Evolutionary conservation across 331 rosid species (phyloP), one percentile per base, ranked within the genome.

Genomic region (Acacia pycnantha): DNA sequence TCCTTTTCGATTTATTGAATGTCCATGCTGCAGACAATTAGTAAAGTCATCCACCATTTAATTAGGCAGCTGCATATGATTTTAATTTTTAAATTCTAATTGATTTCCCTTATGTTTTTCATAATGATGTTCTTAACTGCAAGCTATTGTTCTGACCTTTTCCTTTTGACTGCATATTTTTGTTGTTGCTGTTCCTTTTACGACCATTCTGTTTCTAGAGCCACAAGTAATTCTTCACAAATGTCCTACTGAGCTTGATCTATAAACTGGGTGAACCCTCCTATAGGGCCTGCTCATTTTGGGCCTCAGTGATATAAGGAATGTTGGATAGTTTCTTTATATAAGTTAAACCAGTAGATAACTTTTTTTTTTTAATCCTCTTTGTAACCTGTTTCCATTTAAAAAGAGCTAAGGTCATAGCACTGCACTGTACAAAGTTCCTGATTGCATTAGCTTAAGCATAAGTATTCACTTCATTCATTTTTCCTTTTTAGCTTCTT

Each of bases 401-500:
- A 24, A 29, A 62, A 62, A 61, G 56, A 74, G 29, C 71, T 51
- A 15, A 11, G 59, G 53, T 74, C 51, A 44, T 64, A 5, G 70
- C 48, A 27, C 47, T 73, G 73, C 70, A 15, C 47, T 73, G 73
- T 61, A 26, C 46, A 18, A 67, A 26, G 18, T 73, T 66, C 22
- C 53, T 73, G 78, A 11, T 13, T 66, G 50, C 6, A 1, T 27
- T 31, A 29, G 56, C 46, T 58, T 80, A 50, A 76, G 51, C 43
- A 66, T 70, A 37, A 43, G 68, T 53, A 44, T 12, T 66, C 77
- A 31, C 71, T 70, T 81, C 62, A 35, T 74, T 82, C n/a, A n/a
- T 62, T 62, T 82, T 62, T 82, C 19, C 77, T 67, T 56, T 83
- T 79, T 86, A 93, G 98, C 88, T 86, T 82, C 83, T 80, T 84